Evolutionary conservation across 2,329 filamentous ascomycete species (phyloP), one percentile per base, ranked within the genome.

Genomic region (Aspergillus sp.): DNA sequence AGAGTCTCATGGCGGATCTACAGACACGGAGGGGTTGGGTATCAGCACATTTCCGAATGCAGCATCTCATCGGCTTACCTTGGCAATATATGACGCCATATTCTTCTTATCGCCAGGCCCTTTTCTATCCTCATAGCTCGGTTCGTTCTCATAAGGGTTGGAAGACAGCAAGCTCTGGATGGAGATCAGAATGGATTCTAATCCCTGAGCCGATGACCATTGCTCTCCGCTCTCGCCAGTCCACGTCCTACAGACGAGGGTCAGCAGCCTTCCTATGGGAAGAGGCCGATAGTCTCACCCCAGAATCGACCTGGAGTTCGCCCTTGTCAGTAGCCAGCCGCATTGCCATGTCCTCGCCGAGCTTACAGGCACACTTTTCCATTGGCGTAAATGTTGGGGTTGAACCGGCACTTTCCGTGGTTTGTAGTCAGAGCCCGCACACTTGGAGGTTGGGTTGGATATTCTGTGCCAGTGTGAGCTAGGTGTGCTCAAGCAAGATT

Each of bases 111-210:
- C 86, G 3, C 69, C 63, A 1, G 70, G 62, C 6, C 74, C 70
- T 28, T 80, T 80, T 8, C 79, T 74, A 38, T 82, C 73, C 55
- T 96, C 89, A 47, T 85, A 95, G 4, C 91, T 91, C 1, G 91
- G 91, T 56, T 98, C 91, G 49, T 96, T 95, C 54, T 91, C 85
- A 60, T 94, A 96, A 0, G 89, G 91, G 48, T 95, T 94, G 16
- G 76, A 65, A 1, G 86, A 94, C 81, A 98, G 88, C 27, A 98
- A 68, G 57, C 88, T 95, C 60, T 98, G 91, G 36, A 98, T 95
- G 4, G 89, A 96, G 33, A 96, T 75, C 29, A 98, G 62, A 30
- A 96, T 85, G 1, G 89, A 96, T 57, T 96, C 91, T 1, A 98
- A 69, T 5, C 91, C 89, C 57, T 96, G 91, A 1, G 89, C 91